These are phyloP conservation scores for Fomitopsis palustris DNA, from an alignment of 1,284 basidiomycete genomes.

Conservation along the genomic window DNA sequence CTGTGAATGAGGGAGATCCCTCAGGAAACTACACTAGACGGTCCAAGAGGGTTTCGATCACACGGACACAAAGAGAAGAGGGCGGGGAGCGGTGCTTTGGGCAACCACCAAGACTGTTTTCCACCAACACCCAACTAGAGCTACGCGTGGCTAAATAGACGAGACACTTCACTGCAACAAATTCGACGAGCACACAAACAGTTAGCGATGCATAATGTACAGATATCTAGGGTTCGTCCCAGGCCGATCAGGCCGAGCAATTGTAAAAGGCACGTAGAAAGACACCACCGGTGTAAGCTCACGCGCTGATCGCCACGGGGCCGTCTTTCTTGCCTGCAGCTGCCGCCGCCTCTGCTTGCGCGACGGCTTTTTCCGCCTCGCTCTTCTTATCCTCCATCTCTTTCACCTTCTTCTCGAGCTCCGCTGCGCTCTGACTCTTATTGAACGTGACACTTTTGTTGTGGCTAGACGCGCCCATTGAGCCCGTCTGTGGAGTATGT, in stretches of 20 bases:
- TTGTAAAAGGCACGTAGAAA: neutral
- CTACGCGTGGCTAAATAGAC: neutral
- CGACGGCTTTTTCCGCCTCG: slow-evolving; percentile 55
- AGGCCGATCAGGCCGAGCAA: neutral
- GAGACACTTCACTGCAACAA: neutral
- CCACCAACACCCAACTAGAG: neutral
- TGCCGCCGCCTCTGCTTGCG: slow-evolving; percentile 55
- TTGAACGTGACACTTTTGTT: slow-evolving; percentile 72
- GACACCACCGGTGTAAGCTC: neutral
- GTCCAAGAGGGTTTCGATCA: neutral
- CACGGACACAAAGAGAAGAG: neutral
- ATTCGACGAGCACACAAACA: neutral
- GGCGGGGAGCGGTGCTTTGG: neutral
- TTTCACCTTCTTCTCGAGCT: slow-evolving; percentile 54
- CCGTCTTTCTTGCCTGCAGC: slow-evolving; percentile 61
- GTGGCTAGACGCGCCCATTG: slow-evolving; percentile 55
- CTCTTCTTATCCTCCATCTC: slow-evolving; percentile 54
- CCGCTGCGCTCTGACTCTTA: slow-evolving; percentile 40
- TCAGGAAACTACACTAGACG: too few relatives aligned
- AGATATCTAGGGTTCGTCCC: neutral
- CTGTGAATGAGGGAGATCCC: too few relatives aligned
- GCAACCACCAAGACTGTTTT: neutral
- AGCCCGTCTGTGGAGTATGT: slow-evolving; percentile 57
- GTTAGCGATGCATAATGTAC: neutral
- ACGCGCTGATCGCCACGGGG: slow-evolving; percentile 53